phyloP scores from a whole-genome alignment of 495 filamentous ascomycete species.

The Astrothelium macrocarpum region DNA sequence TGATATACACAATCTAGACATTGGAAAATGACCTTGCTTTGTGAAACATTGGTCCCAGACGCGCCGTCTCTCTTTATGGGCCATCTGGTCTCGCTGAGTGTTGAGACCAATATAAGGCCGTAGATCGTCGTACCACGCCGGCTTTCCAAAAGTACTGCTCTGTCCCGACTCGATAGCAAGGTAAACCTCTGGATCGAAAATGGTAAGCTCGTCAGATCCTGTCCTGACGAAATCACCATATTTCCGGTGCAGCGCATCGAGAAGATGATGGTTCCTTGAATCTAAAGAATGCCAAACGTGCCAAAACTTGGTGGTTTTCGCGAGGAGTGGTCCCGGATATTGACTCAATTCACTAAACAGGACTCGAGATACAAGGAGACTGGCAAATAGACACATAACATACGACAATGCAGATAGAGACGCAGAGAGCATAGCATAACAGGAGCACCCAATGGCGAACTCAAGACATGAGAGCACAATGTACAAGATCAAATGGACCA shows the following conservation, averaged over 20 bases:
- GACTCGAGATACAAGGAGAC: constrained; percentile 36
- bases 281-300: not conserved
- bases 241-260: not conserved
- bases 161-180: constrained; percentile 22
- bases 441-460: no score
- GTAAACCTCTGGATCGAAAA: constrained; percentile 30
- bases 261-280: not conserved
- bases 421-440: no score
- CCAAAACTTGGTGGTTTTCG: constrained; percentile 31
- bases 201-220: constrained; percentile 20
- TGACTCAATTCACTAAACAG: constrained; percentile 36
- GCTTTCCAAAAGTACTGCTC: constrained; percentile 28
- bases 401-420: not conserved
- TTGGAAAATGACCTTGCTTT: not conserved
- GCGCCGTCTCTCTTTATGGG: constrained; percentile 29
- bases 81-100: constrained; percentile 24
- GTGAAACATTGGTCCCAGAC: constrained; percentile 33
- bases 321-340: constrained; percentile 35
- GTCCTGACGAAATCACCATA: constrained; percentile 11
- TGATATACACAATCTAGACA: not conserved
- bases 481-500: not conserved
- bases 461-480: no score
- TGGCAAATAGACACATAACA: constrained; percentile 26
- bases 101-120: constrained; percentile 28
- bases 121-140: constrained; percentile 34